These are phyloP conservation scores for Liquidambar formosana DNA, from an alignment of 164 flowering plant genomes.

Conservation along the genomic window DNA sequence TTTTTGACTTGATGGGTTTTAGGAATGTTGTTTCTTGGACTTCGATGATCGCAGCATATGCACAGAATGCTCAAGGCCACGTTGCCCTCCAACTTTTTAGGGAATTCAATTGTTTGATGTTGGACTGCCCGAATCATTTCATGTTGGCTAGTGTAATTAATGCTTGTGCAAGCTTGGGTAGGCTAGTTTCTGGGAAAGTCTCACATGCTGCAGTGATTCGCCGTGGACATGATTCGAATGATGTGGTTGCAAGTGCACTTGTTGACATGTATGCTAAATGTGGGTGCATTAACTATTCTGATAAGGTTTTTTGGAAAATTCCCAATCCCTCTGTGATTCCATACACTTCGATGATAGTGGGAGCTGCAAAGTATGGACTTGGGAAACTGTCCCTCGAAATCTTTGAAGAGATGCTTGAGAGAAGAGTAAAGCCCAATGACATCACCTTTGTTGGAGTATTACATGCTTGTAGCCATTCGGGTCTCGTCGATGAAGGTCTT, in stretches of 20 bases:
- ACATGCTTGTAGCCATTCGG: slow-evolving; percentile 80
- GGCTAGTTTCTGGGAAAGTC: slow-evolving; percentile 45
- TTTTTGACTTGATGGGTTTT: slow-evolving; percentile 52
- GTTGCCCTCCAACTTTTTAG: slow-evolving; percentile 52
- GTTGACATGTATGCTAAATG: slow-evolving; percentile 79
- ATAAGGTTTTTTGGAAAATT: slow-evolving; percentile 43
- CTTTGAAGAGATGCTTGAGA: slow-evolving; percentile 54
- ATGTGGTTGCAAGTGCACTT: slow-evolving; percentile 55
- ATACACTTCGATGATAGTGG: slow-evolving; percentile 59
- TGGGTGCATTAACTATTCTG: slow-evolving; percentile 50
- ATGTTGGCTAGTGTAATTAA: slow-evolving; percentile 53
- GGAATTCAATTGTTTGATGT: slow-evolving; percentile 25
- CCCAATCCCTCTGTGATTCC: slow-evolving; percentile 45
- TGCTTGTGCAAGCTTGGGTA: slow-evolving; percentile 75
- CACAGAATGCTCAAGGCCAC: slow-evolving; percentile 56
- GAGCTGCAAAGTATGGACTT: slow-evolving; percentile 60
- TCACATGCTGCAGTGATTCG: slow-evolving; percentile 52
- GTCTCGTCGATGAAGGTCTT: slow-evolving; percentile 59
- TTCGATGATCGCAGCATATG: slow-evolving; percentile 58
- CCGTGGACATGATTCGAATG: slow-evolving; percentile 35
- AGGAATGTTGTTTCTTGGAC: slow-evolving; percentile 68
- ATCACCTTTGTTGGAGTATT: slow-evolving; percentile 67
- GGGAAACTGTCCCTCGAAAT: slow-evolving; percentile 49
- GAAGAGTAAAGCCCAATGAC: slow-evolving; percentile 56
- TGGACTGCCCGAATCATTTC: slow-evolving; percentile 42